A percentile compares a stretch with the other conserved stretches of the same genome.
Conservation (phyloP, 1,284 basidiomycete species). For the Hymenochaete sp. region DNA sequence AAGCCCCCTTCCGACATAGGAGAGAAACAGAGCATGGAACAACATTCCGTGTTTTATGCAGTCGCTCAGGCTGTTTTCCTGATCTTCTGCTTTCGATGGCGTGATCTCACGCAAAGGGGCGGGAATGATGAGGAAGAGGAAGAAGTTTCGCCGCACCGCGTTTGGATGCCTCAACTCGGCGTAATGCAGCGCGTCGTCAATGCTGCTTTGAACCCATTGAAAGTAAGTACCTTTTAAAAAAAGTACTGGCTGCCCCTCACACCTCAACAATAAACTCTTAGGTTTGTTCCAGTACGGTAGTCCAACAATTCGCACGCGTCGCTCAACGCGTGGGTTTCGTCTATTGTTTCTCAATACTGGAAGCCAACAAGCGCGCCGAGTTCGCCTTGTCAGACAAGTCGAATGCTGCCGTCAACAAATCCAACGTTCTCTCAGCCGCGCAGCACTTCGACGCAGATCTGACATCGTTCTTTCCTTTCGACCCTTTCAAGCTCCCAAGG, state of each 20-base stretch:
- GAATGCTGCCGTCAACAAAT: too few relatives aligned
- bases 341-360: constrained; percentile 92
- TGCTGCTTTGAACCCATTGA: constrained; percentile 84
- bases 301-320: constrained; percentile 89
- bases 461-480: constrained; percentile 91
- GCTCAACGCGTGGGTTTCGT: constrained; percentile 88
- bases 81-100: constrained; percentile 98
- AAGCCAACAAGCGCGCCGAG: constrained; percentile 68
- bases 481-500: constrained; percentile 86
- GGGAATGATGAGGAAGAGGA: constrained; percentile 46
- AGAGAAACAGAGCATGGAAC: constrained; percentile 32
- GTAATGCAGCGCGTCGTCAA: constrained; percentile 77
- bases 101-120: constrained; percentile 61
- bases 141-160: constrained; percentile 35
- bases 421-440: constrained; percentile 23
- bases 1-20: constrained; percentile 4
- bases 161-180: constrained; percentile 82
- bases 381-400: too few relatives aligned
- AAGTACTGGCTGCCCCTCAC: constrained; percentile 2
- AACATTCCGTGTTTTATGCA: constrained; percentile 84
- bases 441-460: constrained; percentile 58
- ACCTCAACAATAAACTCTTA: constrained; percentile 25
- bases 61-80: constrained; percentile 90
- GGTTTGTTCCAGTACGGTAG: constrained; percentile 87
- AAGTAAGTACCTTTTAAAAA: constrained; percentile 45